Conservation (phyloP, 108 stramenopile genomes). For the Pseudonitzschia multiseries region DNA sequence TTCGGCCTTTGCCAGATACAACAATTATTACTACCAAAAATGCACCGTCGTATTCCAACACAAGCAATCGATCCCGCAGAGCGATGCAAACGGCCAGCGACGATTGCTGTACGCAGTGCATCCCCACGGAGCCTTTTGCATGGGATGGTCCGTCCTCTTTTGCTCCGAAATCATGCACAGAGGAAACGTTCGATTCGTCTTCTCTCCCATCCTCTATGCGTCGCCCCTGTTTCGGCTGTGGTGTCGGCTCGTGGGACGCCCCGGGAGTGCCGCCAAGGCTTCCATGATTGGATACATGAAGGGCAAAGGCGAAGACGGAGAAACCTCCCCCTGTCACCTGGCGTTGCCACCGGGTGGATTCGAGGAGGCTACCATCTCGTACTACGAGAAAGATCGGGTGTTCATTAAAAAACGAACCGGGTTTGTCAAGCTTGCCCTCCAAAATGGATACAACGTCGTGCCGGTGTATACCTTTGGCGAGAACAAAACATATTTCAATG, state of each 20-base stretch:
- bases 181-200: conserved; percentile 49
- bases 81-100: conserved; percentile 11
- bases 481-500: conserved; percentile 44
- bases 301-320: not conserved
- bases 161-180: conserved; percentile 10
- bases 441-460: conserved; percentile 50
- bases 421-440: conserved; percentile 60
- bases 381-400: conserved; percentile 44
- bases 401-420: conserved; percentile 61
- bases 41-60: conserved; percentile 38
- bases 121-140: conserved; percentile 63
- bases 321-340: conserved; percentile 12
- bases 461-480: conserved; percentile 79
- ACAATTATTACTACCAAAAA: conserved; percentile 34
- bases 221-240: conserved; percentile 64
- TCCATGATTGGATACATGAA: conserved; percentile 25
- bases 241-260: conserved; percentile 38
- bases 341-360: conserved; percentile 75
- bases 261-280: conserved; percentile 45
- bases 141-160: conserved; percentile 55
- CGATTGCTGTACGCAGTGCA: conserved; percentile 56
- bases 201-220: conserved; percentile 49
- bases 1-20: conserved; percentile 20
- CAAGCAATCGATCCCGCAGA: conserved; percentile 25
- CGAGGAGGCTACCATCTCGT: conserved; percentile 71